A percentile compares a stretch with the other conserved stretches of the same genome.
Conservation (phyloP, 306 rosid genomes). For the Begonia loranthoides region DNA sequence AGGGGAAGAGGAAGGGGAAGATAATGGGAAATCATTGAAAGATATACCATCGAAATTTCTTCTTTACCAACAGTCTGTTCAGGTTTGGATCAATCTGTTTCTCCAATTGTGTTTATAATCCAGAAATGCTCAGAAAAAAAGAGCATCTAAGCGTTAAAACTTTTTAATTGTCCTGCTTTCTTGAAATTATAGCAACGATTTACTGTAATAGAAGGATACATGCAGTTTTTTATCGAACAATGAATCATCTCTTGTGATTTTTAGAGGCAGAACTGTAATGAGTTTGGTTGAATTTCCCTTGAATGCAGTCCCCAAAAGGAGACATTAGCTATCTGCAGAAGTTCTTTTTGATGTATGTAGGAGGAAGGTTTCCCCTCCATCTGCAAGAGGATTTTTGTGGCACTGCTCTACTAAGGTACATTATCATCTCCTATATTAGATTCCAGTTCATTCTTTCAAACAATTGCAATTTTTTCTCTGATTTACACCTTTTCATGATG, state of each 20-base stretch:
- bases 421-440: background rate
- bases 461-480: background rate
- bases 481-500: too few relatives aligned
- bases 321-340: conserved; percentile 82
- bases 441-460: background rate
- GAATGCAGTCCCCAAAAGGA: conserved; percentile 77
- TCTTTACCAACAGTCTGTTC: conserved; percentile 83
- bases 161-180: too few relatives aligned
- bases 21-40: conserved; percentile 20
- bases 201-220: too few relatives aligned
- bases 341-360: conserved; percentile 82
- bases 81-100: conserved; percentile 30
- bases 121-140: too few relatives aligned
- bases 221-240: too few relatives aligned
- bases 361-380: conserved; percentile 80
- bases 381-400: conserved; percentile 93
- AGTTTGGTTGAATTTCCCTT: background rate
- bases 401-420: conserved; percentile 76
- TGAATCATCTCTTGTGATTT: too few relatives aligned
- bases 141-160: too few relatives aligned
- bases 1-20: conserved; percentile 9
- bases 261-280: too few relatives aligned
- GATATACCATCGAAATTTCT: conserved; percentile 66
- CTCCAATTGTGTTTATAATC: background rate
- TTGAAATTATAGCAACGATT: too few relatives aligned